Evolutionary conservation across 2,329 filamentous ascomycete species (phyloP), one percentile per base, ranked within the genome.

Genomic region (Fusarium pseudonygamai): DNA sequence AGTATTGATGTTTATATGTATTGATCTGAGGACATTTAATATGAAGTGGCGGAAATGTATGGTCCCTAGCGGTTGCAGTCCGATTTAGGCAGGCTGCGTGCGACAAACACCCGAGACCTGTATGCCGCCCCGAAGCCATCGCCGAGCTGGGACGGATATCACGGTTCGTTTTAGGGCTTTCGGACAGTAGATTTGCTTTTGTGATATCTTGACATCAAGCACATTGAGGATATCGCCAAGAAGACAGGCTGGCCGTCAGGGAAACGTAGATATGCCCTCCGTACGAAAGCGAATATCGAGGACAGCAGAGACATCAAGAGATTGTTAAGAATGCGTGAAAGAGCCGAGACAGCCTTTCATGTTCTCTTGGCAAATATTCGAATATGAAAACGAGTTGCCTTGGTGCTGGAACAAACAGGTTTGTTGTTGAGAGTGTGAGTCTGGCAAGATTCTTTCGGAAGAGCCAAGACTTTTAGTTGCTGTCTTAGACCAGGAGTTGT

Each of bases 31-130:
- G 42, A 62, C 63, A 67, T 61, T 52, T 69, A 52, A 69, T 45
- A 69, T 64, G 52, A 69, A 42, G 64, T 69, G 64, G 64, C 57
- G 49, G 49, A 68, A 32, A 50, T 36, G 10, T 4, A 36, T 56
- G 37, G 39, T 6, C 18, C 18, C 9, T 28, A 61, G 37, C 15
- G 36, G 42, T n/a, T 60, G 42, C 34, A 26, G 16, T 6, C n/a
- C 7, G 22, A 63, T 47, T 22, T 30, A 22, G 28, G 20, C 20
- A 18, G 15, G 36, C 22, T 61, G 56, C 24, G 45, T 37, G 43
- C 30, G 22, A 50, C 37, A 18, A 43, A 22, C 13, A 42, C 36
- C 46, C 30, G 30, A 37, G 34, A 49, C 28, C 28, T 28, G 14
- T 30, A n/a, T 36, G 45, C 34, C 28, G 24, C 28, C 7, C 37